Evolutionary conservation across 106 monocot species (phyloP).

Genomic region (Dendrobium catenatum): DNA sequence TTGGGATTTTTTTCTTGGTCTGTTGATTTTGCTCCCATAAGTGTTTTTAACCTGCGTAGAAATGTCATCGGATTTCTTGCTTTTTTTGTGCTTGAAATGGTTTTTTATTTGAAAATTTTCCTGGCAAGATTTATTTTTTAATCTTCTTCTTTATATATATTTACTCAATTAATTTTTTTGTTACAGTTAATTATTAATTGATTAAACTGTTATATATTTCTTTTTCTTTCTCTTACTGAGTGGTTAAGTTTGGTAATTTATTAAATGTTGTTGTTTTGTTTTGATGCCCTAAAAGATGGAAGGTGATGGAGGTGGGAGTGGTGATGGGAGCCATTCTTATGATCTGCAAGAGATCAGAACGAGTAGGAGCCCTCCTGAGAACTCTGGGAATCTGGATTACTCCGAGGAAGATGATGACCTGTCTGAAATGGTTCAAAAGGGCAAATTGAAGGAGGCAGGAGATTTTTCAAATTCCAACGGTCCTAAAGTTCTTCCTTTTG

Average conservation of each 20-base stretch:
- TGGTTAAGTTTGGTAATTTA: background rate
- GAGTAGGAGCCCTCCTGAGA: background rate
- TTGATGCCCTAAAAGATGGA: constrained; percentile 6
- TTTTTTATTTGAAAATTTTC: background rate
- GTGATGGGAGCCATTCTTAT: constrained; percentile 7
- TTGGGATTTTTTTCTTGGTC: background rate
- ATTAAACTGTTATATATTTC: background rate
- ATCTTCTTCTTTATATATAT: background rate
- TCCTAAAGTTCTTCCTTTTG: constrained; percentile 43
- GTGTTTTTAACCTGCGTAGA: too few relatives aligned
- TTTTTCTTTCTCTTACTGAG: background rate
- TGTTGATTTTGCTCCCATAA: too few relatives aligned
- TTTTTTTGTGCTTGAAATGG: background rate
- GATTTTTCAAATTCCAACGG: background rate
- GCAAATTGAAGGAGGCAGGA: background rate
- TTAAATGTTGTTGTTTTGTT: background rate
- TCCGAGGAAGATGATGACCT: background rate
- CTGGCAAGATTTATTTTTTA: background rate
- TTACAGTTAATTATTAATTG: background rate
- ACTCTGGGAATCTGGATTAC: background rate
- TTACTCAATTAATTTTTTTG: too few relatives aligned
- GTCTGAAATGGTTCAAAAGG: background rate
- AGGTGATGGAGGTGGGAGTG: background rate
- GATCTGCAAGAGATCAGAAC: constrained; percentile 6
- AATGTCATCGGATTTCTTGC: background rate